Conservation (phyloP, 768 basidiomycete genomes). For the Boletellus emodensis region DNA sequence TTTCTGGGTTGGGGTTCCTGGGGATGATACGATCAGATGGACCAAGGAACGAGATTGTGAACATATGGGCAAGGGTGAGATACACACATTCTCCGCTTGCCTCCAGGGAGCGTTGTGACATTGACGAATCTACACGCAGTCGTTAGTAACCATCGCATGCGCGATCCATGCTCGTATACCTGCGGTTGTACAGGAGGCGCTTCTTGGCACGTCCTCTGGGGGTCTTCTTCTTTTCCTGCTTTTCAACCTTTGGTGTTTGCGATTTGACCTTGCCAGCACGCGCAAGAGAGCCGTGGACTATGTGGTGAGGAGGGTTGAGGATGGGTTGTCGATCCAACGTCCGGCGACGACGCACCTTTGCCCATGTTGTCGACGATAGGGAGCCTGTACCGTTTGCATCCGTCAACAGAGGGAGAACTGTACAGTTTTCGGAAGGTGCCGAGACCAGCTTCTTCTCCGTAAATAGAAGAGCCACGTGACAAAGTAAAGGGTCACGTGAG, state of each 20-base stretch:
- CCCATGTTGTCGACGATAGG: slow-evolving; percentile 66
- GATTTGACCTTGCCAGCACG: slow-evolving; percentile 99
- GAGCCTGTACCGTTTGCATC: slow-evolving; percentile 27
- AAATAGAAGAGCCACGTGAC: no score
- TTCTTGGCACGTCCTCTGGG: slow-evolving; percentile 99
- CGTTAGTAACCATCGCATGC: neutral
- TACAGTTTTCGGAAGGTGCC: slow-evolving; percentile 40
- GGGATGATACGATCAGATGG: slow-evolving; percentile 3
- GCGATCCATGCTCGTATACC: slow-evolving; percentile 44
- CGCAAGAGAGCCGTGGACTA: slow-evolving; percentile 98
- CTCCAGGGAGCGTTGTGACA: slow-evolving; percentile 84
- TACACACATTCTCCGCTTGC: slow-evolving; percentile 95
- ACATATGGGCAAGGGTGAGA: slow-evolving; percentile 40
- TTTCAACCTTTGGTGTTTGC: slow-evolving; percentile 96
- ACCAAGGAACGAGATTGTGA: slow-evolving; percentile 73
- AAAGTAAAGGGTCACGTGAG: no score
- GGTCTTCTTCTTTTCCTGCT: slow-evolving; percentile 98
- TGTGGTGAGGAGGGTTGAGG: neutral
- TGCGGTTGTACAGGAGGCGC: slow-evolving; percentile 88
- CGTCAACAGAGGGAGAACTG: slow-evolving; percentile 32
- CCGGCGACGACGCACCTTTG: slow-evolving; percentile 48
- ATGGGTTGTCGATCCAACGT: neutral
- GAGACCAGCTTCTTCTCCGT: no score
- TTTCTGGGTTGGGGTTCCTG: slow-evolving; percentile 31
- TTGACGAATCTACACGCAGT: slow-evolving; percentile 71